A percentile compares a stretch with the other conserved stretches of the same genome.
Evolutionary conservation across 805 yeast species (phyloP).

Genomic region (Yarrowia sp.): DNA sequence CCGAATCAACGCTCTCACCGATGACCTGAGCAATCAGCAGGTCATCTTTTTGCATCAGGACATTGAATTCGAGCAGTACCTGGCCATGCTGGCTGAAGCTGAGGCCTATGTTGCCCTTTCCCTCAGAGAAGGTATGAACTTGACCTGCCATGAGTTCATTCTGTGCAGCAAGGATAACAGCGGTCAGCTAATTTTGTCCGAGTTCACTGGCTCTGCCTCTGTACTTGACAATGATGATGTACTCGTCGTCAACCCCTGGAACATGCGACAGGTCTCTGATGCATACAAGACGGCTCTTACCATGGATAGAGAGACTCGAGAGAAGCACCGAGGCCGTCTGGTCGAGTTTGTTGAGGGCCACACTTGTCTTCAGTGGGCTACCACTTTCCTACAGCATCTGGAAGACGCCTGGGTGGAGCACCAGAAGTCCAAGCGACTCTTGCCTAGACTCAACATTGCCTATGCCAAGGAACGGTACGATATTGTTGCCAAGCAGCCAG

Average conservation of each 20-base stretch:
- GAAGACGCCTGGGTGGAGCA: conserved; percentile 60
- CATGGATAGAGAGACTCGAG: conserved; percentile 66
- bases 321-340: conserved; percentile 66
- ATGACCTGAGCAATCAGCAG: conserved; percentile 78
- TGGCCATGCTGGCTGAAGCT: conserved; percentile 86
- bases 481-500: conserved; percentile 47
- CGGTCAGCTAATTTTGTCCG: conserved; percentile 86
- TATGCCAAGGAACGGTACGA: conserved; percentile 45
- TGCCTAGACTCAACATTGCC: conserved; percentile 50
- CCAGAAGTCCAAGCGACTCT: conserved; percentile 51
- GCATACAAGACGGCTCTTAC: conserved; percentile 68
- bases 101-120: conserved; percentile 87
- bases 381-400: conserved; percentile 61
- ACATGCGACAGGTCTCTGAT: conserved; percentile 68
- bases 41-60: conserved; percentile 89
- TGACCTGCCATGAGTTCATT: conserved; percentile 93
- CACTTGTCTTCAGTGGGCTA: conserved; percentile 81
- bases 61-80: conserved; percentile 84
- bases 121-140: conserved; percentile 94
- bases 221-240: conserved; percentile 64
- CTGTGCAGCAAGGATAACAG: conserved; percentile 66
- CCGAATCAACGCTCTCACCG: conserved; percentile 80
- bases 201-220: conserved; percentile 93
- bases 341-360: conserved; percentile 64
- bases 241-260: conserved; percentile 91